phyloP scores from a whole-genome alignment of 1,284 basidiomycete genomes.

The Papiliotrema nemorosa region DNA sequence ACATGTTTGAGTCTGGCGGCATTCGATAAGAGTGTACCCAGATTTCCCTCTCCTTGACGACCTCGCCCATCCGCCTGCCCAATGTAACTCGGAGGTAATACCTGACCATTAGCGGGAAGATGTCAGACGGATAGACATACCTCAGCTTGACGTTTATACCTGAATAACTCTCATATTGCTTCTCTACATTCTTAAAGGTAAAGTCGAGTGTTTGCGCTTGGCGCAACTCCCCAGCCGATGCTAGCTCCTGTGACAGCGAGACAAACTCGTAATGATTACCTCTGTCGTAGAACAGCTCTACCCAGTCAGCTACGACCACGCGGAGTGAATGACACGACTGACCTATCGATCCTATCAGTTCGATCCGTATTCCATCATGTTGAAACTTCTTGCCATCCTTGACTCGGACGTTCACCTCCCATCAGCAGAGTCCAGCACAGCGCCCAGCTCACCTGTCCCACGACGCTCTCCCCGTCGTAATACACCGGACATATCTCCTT shows the following conservation, averaged over 20 bases:
- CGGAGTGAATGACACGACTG: conserved; percentile 27
- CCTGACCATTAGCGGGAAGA: conserved; percentile 49
- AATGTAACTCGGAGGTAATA: conserved; percentile 94
- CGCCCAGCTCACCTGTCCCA: conserved; percentile 66
- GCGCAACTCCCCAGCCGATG: conserved; percentile 89
- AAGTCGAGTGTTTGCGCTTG: conserved; percentile 94
- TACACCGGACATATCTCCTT: conserved; percentile 83
- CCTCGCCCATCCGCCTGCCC: conserved; percentile 85
- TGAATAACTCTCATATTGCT: conserved; percentile 96
- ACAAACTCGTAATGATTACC: conserved; percentile 98
- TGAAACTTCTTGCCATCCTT: conserved; percentile 92
- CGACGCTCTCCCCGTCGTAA: conserved; percentile 87
- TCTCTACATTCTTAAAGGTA: conserved; percentile 98
- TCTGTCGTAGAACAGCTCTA: conserved; percentile 79
- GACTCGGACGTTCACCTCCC: conserved; percentile 77
- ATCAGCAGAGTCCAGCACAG: neutral
- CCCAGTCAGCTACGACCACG: neutral
- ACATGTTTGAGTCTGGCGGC: conserved; percentile 95
- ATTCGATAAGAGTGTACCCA: conserved; percentile 99
- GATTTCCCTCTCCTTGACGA: conserved; percentile 84
- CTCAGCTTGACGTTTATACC: conserved; percentile 97
- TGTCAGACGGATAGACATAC: conserved; percentile 52
- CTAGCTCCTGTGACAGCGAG: conserved; percentile 89
- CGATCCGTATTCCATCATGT: conserved; percentile 97
- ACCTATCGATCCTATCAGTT: conserved; percentile 97